Evolutionary conservation across 495 filamentous ascomycete genomes (phyloP).

Genomic region (Niebla homalea): DNA sequence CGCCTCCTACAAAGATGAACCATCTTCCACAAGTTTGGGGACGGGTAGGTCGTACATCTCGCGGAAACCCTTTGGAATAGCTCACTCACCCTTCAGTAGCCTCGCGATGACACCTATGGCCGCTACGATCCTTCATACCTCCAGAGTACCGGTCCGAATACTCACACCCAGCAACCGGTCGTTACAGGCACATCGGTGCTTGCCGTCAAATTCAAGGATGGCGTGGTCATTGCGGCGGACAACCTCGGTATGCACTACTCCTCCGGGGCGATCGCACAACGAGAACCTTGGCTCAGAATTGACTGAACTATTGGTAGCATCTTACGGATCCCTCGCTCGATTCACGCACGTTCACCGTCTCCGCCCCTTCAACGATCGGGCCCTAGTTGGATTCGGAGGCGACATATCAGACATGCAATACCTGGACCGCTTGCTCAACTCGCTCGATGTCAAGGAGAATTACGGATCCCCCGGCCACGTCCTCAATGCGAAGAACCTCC

Average conservation of each 20-base stretch:
- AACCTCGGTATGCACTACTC: conserved; percentile 57
- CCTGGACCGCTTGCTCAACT: conserved; percentile 75
- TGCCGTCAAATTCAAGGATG: conserved; percentile 86
- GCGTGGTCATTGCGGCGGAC: conserved; percentile 91
- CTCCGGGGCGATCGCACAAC: background rate
- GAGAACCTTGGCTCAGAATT: background rate
- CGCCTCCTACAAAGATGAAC: conserved; percentile 49
- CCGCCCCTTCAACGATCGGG: conserved; percentile 58
- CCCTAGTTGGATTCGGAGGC: conserved; percentile 78
- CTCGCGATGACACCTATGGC: conserved; percentile 90
- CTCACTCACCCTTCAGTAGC: conserved; percentile 40
- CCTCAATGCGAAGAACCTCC: conserved; percentile 82
- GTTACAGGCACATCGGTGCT: conserved; percentile 95
- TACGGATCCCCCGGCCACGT: conserved; percentile 45
- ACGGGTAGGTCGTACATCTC: conserved; percentile 50
- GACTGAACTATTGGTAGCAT: conserved; percentile 43
- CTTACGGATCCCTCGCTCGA: conserved; percentile 91
- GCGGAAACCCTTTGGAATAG: conserved; percentile 13
- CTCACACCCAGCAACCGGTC: conserved; percentile 78
- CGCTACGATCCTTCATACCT: conserved; percentile 80
- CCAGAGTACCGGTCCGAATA: conserved; percentile 53
- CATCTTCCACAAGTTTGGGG: conserved; percentile 94
- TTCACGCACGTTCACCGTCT: conserved; percentile 91
- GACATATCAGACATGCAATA: conserved; percentile 98
- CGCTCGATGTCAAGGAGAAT: conserved; percentile 77